Conservation (phyloP, 768 basidiomycete genomes). For the Tylopilus rubrobrunneus region DNA sequence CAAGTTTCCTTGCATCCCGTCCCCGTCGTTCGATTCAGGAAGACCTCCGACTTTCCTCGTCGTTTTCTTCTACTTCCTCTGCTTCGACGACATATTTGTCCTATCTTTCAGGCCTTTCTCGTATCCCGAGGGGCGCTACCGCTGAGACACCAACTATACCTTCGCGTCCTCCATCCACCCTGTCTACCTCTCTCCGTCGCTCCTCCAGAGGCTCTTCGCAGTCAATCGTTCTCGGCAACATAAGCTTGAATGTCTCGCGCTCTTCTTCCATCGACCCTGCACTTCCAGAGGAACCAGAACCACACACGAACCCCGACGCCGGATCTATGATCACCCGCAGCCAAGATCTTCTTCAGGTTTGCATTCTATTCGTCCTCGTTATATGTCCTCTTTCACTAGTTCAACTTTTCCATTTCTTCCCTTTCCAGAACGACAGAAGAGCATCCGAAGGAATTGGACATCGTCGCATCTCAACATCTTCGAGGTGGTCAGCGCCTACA, state of each 20-base stretch:
- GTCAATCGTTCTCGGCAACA: conserved; percentile 24
- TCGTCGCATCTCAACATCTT: conserved; percentile 21
- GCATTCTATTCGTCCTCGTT: not conserved
- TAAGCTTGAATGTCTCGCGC: conserved; percentile 24
- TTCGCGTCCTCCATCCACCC: conserved; percentile 10
- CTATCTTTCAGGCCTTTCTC: conserved; percentile 11
- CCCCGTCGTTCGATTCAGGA: conserved; percentile 19
- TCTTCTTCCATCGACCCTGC: conserved; percentile 17
- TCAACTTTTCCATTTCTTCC: not conserved
- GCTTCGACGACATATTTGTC: conserved; percentile 19
- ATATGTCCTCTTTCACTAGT: not conserved
- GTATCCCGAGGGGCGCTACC: not conserved
- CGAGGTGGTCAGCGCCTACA: conserved; percentile 12
- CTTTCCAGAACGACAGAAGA: conserved; percentile 20
- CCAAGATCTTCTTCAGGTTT: conserved; percentile 30
- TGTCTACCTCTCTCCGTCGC: conserved; percentile 22
- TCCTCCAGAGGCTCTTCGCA: conserved; percentile 21
- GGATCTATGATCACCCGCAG: conserved; percentile 20
- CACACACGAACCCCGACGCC: conserved; percentile 3
- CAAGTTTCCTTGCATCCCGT: conserved; percentile 20
- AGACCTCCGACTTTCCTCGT: conserved; percentile 12
- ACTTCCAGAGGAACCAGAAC: conserved; percentile 13
- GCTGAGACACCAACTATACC: conserved; percentile 18
- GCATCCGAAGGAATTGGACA: conserved; percentile 16
- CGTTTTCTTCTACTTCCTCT: conserved; percentile 21